Percentiles rank a stretch among this genome's conserved stretches.
phyloP scores from a whole-genome alignment of 352 stramenopile species.

The Vaucheria bursata region DNA sequence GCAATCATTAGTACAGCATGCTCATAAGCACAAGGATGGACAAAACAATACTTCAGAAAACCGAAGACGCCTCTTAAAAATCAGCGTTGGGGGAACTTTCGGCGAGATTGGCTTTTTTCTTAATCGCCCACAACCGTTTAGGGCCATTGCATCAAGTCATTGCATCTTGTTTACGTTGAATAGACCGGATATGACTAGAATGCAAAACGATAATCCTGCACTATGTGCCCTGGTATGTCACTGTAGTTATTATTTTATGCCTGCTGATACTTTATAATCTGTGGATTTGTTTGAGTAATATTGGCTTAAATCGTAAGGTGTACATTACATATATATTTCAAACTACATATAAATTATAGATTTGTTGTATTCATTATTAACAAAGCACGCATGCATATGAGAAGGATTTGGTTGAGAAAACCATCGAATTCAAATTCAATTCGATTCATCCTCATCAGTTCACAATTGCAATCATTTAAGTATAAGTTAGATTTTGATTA shows the following conservation, averaged over 20 bases:
- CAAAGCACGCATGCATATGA: background rate
- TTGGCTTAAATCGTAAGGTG: background rate
- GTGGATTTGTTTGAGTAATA: background rate
- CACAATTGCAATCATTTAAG: too few relatives aligned
- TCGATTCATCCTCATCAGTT: too few relatives aligned
- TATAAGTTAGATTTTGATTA: too few relatives aligned
- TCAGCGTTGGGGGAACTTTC: conserved; percentile 47
- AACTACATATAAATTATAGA: background rate
- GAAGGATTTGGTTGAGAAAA: background rate
- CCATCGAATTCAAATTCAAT: background rate
- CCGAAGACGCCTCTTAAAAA: conserved; percentile 48
- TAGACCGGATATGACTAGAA: conserved; percentile 16
- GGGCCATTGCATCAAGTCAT: conserved; percentile 22
- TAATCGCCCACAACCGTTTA: conserved; percentile 31
- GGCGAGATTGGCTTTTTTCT: conserved; percentile 52
- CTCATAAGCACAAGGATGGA: too few relatives aligned
- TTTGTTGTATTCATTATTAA: background rate
- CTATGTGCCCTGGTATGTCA: conserved; percentile 21
- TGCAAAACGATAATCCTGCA: conserved; percentile 34
- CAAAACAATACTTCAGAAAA: conserved; percentile 8
- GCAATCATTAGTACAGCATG: too few relatives aligned
- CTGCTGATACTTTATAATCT: too few relatives aligned
- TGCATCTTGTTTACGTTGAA: conserved; percentile 29
- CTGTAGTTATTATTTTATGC: too few relatives aligned
- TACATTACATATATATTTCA: background rate